Percentiles rank a stretch among this genome's conserved stretches.
These are phyloP conservation scores for Hippophae rhamnoides DNA, from an alignment of 306 rosid genomes.

Conservation along the genomic window DNA sequence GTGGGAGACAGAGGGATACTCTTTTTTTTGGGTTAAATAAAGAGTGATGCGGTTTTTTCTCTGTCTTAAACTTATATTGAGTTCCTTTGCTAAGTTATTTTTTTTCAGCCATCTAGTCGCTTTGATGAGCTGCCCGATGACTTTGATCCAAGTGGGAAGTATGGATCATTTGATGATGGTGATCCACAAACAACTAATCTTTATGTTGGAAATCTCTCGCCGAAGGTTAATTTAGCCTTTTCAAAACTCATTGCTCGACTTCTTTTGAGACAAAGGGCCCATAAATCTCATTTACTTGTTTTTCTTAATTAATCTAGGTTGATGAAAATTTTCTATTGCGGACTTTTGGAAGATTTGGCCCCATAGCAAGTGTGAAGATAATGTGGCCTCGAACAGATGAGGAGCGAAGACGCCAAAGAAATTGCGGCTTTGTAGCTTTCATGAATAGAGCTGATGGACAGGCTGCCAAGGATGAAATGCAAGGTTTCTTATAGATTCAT, in stretches of 20 bases:
- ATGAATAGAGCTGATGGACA: conserved; percentile 98
- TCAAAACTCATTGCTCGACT: conserved; percentile 4
- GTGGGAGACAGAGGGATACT: too few species aligned
- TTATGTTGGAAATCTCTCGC: conserved; percentile 97
- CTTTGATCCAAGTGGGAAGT: conserved; percentile 91
- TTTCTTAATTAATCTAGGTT: conserved; percentile 43
- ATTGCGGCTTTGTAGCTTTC: conserved; percentile 99
- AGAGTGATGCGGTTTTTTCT: neutral
- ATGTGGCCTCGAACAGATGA: conserved; percentile 99
- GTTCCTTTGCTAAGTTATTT: conserved; percentile 9
- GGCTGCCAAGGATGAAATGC: conserved; percentile 99
- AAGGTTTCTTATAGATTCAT: conserved; percentile 46
- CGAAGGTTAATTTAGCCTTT: conserved; percentile 41
- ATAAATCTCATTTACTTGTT: conserved; percentile 12
- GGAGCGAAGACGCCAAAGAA: conserved; percentile 96
- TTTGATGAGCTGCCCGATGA: conserved; percentile 97
- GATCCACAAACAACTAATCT: conserved; percentile 99
- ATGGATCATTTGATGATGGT: conserved; percentile 99
- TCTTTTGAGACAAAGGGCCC: conserved; percentile 5
- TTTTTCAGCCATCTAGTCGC: conserved; percentile 57
- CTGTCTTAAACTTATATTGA: conserved; percentile 14
- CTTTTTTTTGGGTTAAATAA: too few species aligned
- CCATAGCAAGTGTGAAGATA: conserved; percentile 98
- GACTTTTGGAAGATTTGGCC: conserved; percentile 99
- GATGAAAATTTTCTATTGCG: conserved; percentile 97